Percentiles rank a stretch among this genome's conserved stretches.
phyloP scores from a whole-genome alignment of 345 rosid species.

The Capsella bursapastoris region DNA sequence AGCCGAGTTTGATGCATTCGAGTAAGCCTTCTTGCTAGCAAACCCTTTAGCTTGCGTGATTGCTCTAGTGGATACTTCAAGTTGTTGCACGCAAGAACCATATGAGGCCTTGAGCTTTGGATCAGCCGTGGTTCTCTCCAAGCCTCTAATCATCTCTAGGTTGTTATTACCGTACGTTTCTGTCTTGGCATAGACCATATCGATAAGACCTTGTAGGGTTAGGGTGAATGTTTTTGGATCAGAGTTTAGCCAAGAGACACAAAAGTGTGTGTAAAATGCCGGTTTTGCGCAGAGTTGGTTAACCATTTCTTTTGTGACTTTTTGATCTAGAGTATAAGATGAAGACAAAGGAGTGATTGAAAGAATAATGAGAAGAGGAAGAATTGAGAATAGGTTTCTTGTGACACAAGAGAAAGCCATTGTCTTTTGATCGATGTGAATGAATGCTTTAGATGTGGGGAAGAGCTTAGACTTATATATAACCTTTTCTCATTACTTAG shows the following conservation, averaged over 20 bases:
- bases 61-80: constrained; percentile 2
- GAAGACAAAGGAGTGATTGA: constrained; percentile 26
- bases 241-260: constrained; percentile 27
- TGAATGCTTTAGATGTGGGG: not conserved
- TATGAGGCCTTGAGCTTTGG: constrained; percentile 3
- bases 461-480: not conserved
- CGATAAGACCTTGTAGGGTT: constrained; percentile 25
- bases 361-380: constrained; percentile 29
- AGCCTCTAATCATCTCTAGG: constrained; percentile 24
- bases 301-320: constrained; percentile 13
- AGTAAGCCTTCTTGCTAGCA: not conserved
- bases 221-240: constrained; percentile 14
- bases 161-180: constrained; percentile 12
- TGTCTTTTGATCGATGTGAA: not conserved
- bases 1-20: not conserved
- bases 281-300: constrained; percentile 21
- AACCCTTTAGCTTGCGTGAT: constrained; percentile 23
- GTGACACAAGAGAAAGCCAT: constrained; percentile 15
- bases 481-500: not conserved
- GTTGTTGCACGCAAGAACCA: constrained; percentile 1
- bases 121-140: constrained; percentile 21
- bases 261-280: constrained; percentile 13
- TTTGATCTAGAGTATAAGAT: constrained; percentile 26
- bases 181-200: constrained; percentile 4
- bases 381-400: not conserved